These are phyloP conservation scores for Adenanthera pavonina DNA, from an alignment of 306 rosid genomes.

Conservation along the genomic window DNA sequence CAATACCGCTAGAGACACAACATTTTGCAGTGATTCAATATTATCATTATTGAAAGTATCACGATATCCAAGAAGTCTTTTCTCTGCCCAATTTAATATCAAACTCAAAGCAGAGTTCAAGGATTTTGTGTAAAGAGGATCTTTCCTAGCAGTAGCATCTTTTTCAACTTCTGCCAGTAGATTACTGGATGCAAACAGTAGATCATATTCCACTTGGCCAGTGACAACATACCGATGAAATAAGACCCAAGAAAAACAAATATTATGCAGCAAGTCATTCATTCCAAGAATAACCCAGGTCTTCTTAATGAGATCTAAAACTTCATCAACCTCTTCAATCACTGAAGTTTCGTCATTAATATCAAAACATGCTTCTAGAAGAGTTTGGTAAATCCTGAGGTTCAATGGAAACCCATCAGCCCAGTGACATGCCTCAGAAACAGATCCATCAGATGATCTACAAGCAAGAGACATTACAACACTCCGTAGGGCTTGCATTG, in stretches of 20 bases:
- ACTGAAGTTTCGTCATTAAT: slow-evolving; percentile 66
- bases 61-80: slow-evolving; percentile 78
- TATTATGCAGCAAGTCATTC: slow-evolving; percentile 80
- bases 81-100: slow-evolving; percentile 79
- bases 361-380: slow-evolving; percentile 91
- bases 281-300: slow-evolving; percentile 90
- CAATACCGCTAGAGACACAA: slow-evolving; percentile 72
- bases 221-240: slow-evolving; percentile 75
- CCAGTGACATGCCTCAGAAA: slow-evolving; percentile 80
- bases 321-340: slow-evolving; percentile 95
- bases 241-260: slow-evolving; percentile 86
- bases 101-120: slow-evolving; percentile 61
- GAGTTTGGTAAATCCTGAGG: slow-evolving; percentile 85
- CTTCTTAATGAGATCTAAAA: slow-evolving; percentile 89
- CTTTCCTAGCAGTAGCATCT: slow-evolving; percentile 54
- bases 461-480: slow-evolving; percentile 73
- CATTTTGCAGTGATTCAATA: slow-evolving; percentile 74
- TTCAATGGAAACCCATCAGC: slow-evolving; percentile 95
- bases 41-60: slow-evolving; percentile 68
- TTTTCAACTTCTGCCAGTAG: slow-evolving; percentile 78
- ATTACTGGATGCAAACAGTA: slow-evolving; percentile 80
- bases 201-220: slow-evolving; percentile 79
- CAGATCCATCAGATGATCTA: slow-evolving; percentile 77
- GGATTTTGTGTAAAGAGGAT: slow-evolving; percentile 57
- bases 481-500: slow-evolving; percentile 65